These are phyloP conservation scores for Botrytis paeoniae DNA, from an alignment of 2,329 filamentous ascomycete genomes.

Conservation along the genomic window DNA sequence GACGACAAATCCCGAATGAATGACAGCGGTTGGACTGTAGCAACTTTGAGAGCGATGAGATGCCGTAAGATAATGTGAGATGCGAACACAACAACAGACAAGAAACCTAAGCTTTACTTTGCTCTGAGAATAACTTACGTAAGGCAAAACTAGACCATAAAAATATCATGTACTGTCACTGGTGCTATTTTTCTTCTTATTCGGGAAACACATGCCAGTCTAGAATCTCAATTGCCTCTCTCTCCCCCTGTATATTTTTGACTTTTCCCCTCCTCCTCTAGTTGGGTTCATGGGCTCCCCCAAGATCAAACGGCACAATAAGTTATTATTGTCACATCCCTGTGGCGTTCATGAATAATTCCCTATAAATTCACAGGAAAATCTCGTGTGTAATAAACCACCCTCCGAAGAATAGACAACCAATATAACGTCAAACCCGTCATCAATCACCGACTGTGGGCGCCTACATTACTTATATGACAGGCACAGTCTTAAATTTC, in stretches of 20 bases:
- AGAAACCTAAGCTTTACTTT: not conserved
- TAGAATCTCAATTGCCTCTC: not conserved
- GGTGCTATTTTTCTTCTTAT: not conserved
- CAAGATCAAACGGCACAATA: not conserved
- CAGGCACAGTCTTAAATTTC: not conserved
- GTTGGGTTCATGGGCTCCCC: no score
- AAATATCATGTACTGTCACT: not conserved
- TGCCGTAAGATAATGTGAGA: not conserved
- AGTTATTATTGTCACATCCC: not conserved
- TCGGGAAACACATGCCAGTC: not conserved
- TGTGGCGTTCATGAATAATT: not conserved
- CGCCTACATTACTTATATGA: not conserved
- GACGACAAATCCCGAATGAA: not conserved
- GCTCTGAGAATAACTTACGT: no score
- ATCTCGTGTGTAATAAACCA: no score
- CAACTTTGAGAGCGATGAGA: not conserved
- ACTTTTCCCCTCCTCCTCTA: not conserved
- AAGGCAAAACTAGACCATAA: not conserved
- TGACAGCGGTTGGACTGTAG: not conserved
- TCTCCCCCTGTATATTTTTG: not conserved
- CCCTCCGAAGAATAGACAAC: fast-evolving
- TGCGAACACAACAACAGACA: not conserved
- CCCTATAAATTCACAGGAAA: not conserved
- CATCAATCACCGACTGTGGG: not conserved
- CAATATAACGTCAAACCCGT: not conserved